phyloP scores from a whole-genome alignment of 768 basidiomycete genomes.

The Termitomyces sp. region DNA sequence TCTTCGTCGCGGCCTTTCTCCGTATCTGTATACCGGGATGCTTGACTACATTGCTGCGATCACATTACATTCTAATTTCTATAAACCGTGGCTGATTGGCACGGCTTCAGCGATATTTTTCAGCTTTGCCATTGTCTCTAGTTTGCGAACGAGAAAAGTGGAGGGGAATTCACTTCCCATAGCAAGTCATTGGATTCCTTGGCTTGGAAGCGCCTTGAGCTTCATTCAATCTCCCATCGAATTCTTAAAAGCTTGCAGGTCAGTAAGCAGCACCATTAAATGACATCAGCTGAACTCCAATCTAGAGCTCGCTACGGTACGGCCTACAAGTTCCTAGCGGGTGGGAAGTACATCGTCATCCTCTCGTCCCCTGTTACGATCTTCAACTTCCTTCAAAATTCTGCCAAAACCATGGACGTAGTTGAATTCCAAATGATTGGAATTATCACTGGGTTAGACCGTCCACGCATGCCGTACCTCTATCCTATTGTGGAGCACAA shows the following conservation, averaged over 20 bases:
- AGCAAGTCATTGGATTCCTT: neutral
- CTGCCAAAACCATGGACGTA: constrained; percentile 6
- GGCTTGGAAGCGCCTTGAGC: neutral
- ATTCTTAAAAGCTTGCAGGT: neutral
- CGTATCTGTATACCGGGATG: no score
- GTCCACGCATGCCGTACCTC: constrained; percentile 5
- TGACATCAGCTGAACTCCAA: no score
- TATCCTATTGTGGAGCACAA: constrained; percentile 6
- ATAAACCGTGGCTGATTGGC: no score
- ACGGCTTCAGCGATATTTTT: no score
- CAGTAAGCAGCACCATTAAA: neutral
- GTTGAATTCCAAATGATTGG: constrained; percentile 7
- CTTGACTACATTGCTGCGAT: no score
- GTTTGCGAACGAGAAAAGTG: neutral
- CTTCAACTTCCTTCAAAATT: constrained; percentile 3
- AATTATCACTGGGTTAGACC: constrained; percentile 5
- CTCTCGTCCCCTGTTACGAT: neutral
- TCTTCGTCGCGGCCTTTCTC: no score
- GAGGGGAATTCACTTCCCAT: neutral
- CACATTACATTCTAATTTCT: no score
- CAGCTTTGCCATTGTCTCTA: no score
- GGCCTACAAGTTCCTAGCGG: no score
- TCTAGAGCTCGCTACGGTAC: no score
- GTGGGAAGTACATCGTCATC: no score
- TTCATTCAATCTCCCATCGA: neutral